Evolutionary conservation across 2,329 filamentous ascomycete genomes (phyloP).

Genomic region (Talaromyces sp.): DNA sequence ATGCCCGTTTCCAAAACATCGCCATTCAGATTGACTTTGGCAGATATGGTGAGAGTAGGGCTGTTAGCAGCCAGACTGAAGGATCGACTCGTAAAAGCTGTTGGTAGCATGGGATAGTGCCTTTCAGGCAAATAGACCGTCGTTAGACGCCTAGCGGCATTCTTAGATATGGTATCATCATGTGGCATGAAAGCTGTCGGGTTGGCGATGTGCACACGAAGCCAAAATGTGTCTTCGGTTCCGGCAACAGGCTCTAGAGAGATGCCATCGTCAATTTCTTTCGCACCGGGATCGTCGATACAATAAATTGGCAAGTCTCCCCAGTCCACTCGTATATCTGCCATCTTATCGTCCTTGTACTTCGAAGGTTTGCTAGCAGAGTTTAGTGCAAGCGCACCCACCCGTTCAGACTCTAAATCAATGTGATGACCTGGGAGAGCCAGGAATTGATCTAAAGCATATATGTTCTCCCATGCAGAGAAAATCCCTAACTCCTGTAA

Average conservation of each 20-base stretch:
- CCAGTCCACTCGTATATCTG: constrained; percentile 56
- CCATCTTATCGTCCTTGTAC: constrained; percentile 51
- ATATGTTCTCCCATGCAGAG: constrained; percentile 56
- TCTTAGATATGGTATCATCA: constrained; percentile 51
- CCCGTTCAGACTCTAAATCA: constrained; percentile 25
- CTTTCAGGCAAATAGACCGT: constrained; percentile 55
- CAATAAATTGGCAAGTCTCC: constrained; percentile 57
- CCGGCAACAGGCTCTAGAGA: constrained; percentile 53
- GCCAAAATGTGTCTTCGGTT: constrained; percentile 50
- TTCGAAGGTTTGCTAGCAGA: neutral
- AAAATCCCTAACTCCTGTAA: constrained; percentile 61
- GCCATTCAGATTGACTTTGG: constrained; percentile 51
- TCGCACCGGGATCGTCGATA: constrained; percentile 53
- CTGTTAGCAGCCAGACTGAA: constrained; percentile 54
- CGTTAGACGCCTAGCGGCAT: constrained; percentile 54
- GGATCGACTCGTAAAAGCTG: constrained; percentile 45
- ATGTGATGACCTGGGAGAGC: constrained; percentile 49
- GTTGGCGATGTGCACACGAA: constrained; percentile 62
- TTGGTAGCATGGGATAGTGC: constrained; percentile 57
- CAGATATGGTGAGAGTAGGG: constrained; percentile 61
- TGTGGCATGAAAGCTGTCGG: constrained; percentile 59
- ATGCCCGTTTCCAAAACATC: constrained; percentile 55
- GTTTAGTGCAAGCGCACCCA: constrained; percentile 16
- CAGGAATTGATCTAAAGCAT: constrained; percentile 51
- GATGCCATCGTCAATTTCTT: constrained; percentile 62